Conservation (phyloP, 768 basidiomycete species). For the Tubosaeta sp. region DNA sequence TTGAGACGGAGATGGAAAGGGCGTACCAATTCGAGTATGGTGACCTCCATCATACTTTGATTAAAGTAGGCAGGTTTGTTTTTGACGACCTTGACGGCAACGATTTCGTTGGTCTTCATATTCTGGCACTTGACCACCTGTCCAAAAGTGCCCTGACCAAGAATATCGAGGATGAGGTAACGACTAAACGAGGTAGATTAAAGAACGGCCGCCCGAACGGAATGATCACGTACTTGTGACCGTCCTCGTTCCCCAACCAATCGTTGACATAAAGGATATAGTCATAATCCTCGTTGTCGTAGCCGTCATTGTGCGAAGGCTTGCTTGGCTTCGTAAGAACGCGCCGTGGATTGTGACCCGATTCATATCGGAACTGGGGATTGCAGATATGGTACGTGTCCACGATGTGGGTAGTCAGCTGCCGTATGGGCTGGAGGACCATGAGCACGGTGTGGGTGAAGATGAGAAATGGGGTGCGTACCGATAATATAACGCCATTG, state of each 20-base stretch:
- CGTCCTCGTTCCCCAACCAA: conserved; percentile 90
- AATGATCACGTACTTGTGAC: conserved; percentile 73
- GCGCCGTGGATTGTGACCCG: conserved; percentile 88
- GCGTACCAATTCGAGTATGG: conserved; percentile 90
- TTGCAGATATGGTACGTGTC: conserved; percentile 96
- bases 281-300: conserved; percentile 98
- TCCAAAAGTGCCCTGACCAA: conserved; percentile 98
- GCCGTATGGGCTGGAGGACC: conserved; percentile 46
- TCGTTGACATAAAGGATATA: conserved; percentile 99
- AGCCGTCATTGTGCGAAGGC: conserved; percentile 92
- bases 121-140: conserved; percentile 99
- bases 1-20: not conserved
- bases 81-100: conserved; percentile 99
- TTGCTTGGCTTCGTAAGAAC: conserved; percentile 98
- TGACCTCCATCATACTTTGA: conserved; percentile 99
- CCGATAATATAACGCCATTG: conserved; percentile 74
- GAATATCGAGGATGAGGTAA: conserved; percentile 95
- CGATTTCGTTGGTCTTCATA: conserved; percentile 98
- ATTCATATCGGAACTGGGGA: conserved; percentile 92
- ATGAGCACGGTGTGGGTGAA: conserved; percentile 9
- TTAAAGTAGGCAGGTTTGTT: conserved; percentile 99
- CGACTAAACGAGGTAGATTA: conserved; percentile 39
- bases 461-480: conserved; percentile 39
- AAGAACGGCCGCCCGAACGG: conserved; percentile 5
- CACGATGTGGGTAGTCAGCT: conserved; percentile 80